Evolutionary conservation across 768 basidiomycete genomes (phyloP), one percentile per base, ranked within the genome.

Genomic region (Tremella yokohamensis): DNA sequence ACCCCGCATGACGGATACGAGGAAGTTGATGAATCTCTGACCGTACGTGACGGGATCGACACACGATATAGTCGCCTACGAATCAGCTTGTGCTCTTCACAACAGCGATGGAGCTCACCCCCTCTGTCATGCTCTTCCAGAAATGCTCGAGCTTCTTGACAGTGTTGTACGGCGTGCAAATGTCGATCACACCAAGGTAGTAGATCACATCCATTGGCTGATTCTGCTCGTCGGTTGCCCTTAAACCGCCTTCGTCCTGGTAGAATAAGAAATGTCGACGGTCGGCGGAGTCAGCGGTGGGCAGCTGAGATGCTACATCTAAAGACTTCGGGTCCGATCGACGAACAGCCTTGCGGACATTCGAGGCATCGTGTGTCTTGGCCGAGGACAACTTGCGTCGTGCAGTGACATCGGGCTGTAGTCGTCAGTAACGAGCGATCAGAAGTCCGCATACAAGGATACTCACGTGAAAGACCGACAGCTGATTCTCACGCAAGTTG

Each of bases 171-270:
- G 93, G 94, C 22, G 96, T 98, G 59, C 93, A 79, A 63, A 97
- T 98, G 77, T 99, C 96, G 70, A 99, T 99, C 54, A 99, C 83
- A 20, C 96, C 94, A 8, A 97, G 80, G 76, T 97, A 97, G 76
- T 94, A 96, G 55, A 96, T 87, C 48, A 84, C 84, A 63, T 87
- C 86, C 77, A 86, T 76, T 1, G 81, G 76, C 18, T 82, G 80
- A 74, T 98, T 94, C 8, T 76, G 77, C 68, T 97, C 93, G 74
- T 93, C 85, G 16, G 94, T 96, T 37, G 92, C 90, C 29, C 87
- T 82, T 44, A 94, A 72, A 0, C 96, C 96, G 12, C 92, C 92
- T 66, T 98, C 96, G 71, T 99, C 93, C 68, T 93, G 90, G 72
- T 96, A 97, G 77, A 99, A 99, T 24, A 97, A 76, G 73, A 94